Base-by-base conservation (phyloP, 352 stramenopile genomes). In the Pythium periplocum region DNA sequence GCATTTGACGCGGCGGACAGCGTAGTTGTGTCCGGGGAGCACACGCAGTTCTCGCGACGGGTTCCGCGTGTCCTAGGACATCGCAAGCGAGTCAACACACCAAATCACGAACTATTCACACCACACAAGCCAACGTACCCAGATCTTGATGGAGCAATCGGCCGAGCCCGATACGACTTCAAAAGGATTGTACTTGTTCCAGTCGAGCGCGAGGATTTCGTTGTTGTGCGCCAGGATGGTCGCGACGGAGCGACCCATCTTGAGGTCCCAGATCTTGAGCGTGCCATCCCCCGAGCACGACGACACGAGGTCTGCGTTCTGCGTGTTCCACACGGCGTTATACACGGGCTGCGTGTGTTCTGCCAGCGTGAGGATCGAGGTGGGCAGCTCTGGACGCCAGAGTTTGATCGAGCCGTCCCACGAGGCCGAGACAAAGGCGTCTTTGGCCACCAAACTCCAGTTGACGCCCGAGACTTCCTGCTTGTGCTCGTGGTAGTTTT, bases 121-220 rank as follows among this genome's bases (percentile, higher is more conserved):
- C 17, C 17, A 26, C 17, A 26, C 17, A 26, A 26, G 17, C 17
- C 17, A 26, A 26, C 69, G 43, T 73, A 92, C 82, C 81, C 86
- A 96, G 26, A 95, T 58, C 73, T 90, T 91, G 56, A 96, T 87
- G 39, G 53, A 75, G 55, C 79, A 83, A 46, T 96, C 87, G 1
- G 83, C 80, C 5, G 86, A 95, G 32, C 86, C 89, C 0, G 86
- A 92, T 32, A 92, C 83, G 52, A 96, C 60, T 62, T 95, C 66
- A 43, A 88, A 90, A 48, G 90, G 75, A 47, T 95, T 94, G 72
- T 97, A 97, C 70, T 96, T 96, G 75, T 95, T 95, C 89, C 89
- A 97, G 66, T 97, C 89, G 42, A 93, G 70, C 30, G 81, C 68
- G 0, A 96, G 76, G 42, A 96, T 84, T 50, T 96, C 89, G 40